phyloP scores from a whole-genome alignment of 2,329 filamentous ascomycete species.

The Penicillium brevicompactum region DNA sequence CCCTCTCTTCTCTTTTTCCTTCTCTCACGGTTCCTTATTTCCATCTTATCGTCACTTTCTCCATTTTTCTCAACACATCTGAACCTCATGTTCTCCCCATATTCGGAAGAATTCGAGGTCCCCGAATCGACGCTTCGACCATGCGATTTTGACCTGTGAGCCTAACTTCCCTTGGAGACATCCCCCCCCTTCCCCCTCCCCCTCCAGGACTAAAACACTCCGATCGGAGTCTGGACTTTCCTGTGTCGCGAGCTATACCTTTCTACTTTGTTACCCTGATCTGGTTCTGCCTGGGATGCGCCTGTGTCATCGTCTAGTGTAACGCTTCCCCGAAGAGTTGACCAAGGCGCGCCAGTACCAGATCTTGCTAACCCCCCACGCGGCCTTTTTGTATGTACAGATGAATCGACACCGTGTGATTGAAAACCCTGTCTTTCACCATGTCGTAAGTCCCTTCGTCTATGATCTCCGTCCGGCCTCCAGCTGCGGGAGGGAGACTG shows the following conservation, averaged over 20 bases:
- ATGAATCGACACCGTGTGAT: slow-evolving; percentile 41
- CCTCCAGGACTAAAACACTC: slow-evolving; percentile 13
- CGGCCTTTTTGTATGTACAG: slow-evolving; percentile 40
- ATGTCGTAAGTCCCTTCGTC: slow-evolving; percentile 45
- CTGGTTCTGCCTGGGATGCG: slow-evolving; percentile 38
- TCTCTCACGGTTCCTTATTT: background rate
- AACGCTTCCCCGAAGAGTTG: slow-evolving; percentile 35
- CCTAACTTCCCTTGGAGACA: slow-evolving; percentile 9
- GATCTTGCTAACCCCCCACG: slow-evolving; percentile 37
- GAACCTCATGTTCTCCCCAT: slow-evolving; percentile 32
- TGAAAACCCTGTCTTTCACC: slow-evolving; percentile 37
- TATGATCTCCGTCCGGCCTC: slow-evolving; percentile 26
- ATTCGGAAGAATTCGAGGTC: slow-evolving; percentile 32
- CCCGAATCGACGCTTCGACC: slow-evolving; percentile 30
- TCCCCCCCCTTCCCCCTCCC: slow-evolving; percentile 5
- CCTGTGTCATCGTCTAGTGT: slow-evolving; percentile 43
- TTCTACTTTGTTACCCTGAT: slow-evolving; percentile 21
- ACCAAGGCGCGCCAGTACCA: slow-evolving; percentile 35
- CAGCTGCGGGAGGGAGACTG: slow-evolving; percentile 25
- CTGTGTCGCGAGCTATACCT: slow-evolving; percentile 11
- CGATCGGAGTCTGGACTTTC: slow-evolving; percentile 14
- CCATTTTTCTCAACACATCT: background rate
- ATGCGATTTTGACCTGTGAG: slow-evolving; percentile 33
- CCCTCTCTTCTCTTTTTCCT: slow-evolving; percentile 8
- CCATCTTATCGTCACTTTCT: slow-evolving; percentile 3